These are phyloP conservation scores for Metschnikowia continentalis DNA, from an alignment of 805 yeast genomes.

Conservation along the genomic window DNA sequence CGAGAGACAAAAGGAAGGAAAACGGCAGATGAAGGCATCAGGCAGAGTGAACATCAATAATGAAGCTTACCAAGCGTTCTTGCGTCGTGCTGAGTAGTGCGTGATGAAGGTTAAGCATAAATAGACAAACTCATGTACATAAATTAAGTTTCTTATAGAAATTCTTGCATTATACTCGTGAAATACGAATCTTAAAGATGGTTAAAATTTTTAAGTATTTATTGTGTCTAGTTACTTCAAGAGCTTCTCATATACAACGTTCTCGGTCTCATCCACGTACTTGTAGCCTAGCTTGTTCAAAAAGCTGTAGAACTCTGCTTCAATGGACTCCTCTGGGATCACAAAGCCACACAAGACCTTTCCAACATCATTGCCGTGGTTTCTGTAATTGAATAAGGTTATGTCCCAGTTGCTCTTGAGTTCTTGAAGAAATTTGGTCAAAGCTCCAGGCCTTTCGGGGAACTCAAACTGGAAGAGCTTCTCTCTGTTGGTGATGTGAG, in stretches of 20 bases:
- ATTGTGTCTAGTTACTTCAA: slow-evolving; percentile 27
- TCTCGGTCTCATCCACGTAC: slow-evolving; percentile 77
- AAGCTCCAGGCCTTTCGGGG: slow-evolving; percentile 97
- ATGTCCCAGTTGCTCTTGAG: slow-evolving; percentile 83
- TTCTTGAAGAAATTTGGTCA: slow-evolving; percentile 69
- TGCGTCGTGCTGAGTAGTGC: slow-evolving; percentile 35
- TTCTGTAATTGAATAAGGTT: slow-evolving; percentile 92
- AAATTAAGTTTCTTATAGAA: neutral
- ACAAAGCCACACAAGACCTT: slow-evolving; percentile 87
- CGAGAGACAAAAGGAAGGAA: slow-evolving; percentile 90
- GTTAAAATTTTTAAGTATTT: neutral
- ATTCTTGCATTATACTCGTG: neutral
- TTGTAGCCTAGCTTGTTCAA: slow-evolving; percentile 71
- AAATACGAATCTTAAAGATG: neutral
- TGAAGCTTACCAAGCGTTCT: slow-evolving; percentile 86
- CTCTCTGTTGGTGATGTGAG: slow-evolving; percentile 57
- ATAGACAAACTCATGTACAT: slow-evolving; percentile 3
- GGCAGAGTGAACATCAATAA: slow-evolving; percentile 77
- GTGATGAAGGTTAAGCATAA: neutral
- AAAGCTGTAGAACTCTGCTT: slow-evolving; percentile 61
- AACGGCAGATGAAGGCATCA: slow-evolving; percentile 71
- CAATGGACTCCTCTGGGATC: slow-evolving; percentile 66
- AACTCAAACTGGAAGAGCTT: slow-evolving; percentile 81
- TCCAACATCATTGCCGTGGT: slow-evolving; percentile 94
- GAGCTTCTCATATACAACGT: slow-evolving; percentile 80